A percentile compares a stretch with the other conserved stretches of the same genome.
Conservation (phyloP, 257 asterid species). For the Solanum sitiens region DNA sequence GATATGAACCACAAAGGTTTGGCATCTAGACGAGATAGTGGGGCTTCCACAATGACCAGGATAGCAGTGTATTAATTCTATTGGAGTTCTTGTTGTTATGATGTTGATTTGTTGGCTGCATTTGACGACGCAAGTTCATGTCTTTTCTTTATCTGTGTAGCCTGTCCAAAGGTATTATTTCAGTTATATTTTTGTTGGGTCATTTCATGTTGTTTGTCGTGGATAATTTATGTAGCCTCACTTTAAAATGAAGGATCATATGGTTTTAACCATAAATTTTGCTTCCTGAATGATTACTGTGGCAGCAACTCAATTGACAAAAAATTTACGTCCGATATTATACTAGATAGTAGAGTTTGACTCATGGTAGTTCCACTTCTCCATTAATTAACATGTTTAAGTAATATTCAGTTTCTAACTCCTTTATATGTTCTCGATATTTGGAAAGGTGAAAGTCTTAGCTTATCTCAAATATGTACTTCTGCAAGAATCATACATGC, state of each 20-base stretch:
- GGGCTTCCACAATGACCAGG: slow-evolving; percentile 90
- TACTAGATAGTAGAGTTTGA: slow-evolving; percentile 62
- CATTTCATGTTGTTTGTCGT: too few species aligned
- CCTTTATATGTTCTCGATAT: background rate
- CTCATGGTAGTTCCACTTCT: slow-evolving; percentile 30
- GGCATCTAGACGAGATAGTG: slow-evolving; percentile 81
- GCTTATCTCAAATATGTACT: slow-evolving; percentile 34
- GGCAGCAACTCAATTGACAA: slow-evolving; percentile 74
- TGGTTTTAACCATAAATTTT: slow-evolving; percentile 58
- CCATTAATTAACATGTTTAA: background rate
- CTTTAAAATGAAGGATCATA: slow-evolving; percentile 63
- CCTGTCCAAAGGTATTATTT: too few species aligned
- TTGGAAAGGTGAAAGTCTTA: slow-evolving; percentile 72
- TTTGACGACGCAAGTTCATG: slow-evolving; percentile 85
- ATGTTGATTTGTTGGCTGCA: slow-evolving; percentile 81
- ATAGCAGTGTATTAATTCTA: slow-evolving; percentile 64
- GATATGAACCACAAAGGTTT: slow-evolving; percentile 68
- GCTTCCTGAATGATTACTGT: slow-evolving; percentile 96
- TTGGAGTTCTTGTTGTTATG: slow-evolving; percentile 75
- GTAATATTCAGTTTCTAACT: background rate
- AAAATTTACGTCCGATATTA: slow-evolving; percentile 55
- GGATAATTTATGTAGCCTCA: too few species aligned
- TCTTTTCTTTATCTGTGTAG: slow-evolving; percentile 35
- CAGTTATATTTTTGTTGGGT: too few species aligned
- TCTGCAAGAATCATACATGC: slow-evolving; percentile 54